A percentile compares a stretch with the other conserved stretches of the same genome.
phyloP scores from a whole-genome alignment of 176 grass and related monocot genomes.

The Aegilops bicornis region DNA sequence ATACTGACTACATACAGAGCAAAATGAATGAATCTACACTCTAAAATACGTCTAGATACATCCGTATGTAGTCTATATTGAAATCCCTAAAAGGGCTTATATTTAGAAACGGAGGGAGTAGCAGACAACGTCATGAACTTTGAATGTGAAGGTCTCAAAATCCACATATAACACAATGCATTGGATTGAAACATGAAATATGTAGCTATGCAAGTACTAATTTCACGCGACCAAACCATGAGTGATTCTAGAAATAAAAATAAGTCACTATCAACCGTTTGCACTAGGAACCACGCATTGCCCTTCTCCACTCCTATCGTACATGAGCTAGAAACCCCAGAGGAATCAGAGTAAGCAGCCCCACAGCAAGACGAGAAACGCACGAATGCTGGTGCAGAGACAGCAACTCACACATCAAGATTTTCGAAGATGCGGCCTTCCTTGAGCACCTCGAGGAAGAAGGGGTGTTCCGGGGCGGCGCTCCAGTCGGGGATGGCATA shows the following conservation, averaged over 20 bases:
- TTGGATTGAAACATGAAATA: not conserved
- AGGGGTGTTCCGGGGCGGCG: slow-evolving; percentile 54
- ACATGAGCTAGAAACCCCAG: not conserved
- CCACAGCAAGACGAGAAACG: not conserved
- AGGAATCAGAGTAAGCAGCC: not conserved
- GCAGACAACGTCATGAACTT: not conserved
- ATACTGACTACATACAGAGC: too few relatives aligned
- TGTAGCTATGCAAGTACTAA: not conserved
- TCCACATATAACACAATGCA: not conserved
- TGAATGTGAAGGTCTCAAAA: not conserved
- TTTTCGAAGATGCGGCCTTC: slow-evolving; percentile 71
- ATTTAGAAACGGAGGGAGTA: too few relatives aligned
- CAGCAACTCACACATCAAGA: slow-evolving; percentile 71
- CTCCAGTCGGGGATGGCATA: slow-evolving; percentile 88
- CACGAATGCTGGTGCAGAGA: not conserved
- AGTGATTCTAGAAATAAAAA: not conserved
- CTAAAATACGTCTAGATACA: too few relatives aligned
- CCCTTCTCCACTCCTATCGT: not conserved
- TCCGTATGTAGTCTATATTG: too few relatives aligned
- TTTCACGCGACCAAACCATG: not conserved
- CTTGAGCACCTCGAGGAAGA: slow-evolving; percentile 96
- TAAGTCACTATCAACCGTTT: not conserved
- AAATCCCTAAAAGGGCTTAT: too few relatives aligned
- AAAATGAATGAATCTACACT: too few relatives aligned
- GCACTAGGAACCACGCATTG: not conserved